These are phyloP conservation scores for Nitzschia putrida DNA, from an alignment of 108 stramenopile species.

Conservation along the genomic window DNA sequence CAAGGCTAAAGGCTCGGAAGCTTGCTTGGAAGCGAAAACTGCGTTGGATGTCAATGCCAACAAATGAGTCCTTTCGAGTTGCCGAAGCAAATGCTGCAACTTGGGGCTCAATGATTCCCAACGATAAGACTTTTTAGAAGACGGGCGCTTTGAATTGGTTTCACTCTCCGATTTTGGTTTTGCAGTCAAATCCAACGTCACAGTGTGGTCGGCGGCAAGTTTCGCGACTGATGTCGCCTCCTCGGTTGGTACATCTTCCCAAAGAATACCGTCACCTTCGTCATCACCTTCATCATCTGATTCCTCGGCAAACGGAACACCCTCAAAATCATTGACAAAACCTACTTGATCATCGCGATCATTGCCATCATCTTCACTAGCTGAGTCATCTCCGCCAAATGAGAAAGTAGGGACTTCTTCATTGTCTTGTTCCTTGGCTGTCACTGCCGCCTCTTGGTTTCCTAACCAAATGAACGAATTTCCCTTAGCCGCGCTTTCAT, in stretches of 20 bases:
- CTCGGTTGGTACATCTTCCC: conserved; percentile 27
- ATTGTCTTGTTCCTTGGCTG: background rate
- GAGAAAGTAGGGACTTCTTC: background rate
- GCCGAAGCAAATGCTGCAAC: conserved; percentile 40
- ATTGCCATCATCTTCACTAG: background rate
- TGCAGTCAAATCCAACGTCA: conserved; percentile 18
- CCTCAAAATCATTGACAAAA: conserved; percentile 17
- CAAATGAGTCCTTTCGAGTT: conserved; percentile 57
- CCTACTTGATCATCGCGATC: conserved; percentile 3
- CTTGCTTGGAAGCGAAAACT: conserved; percentile 32
- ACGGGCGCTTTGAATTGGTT: conserved; percentile 5
- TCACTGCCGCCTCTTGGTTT: background rate
- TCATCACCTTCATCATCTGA: conserved; percentile 30
- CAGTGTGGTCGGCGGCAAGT: background rate
- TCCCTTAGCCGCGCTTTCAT: too few species aligned
- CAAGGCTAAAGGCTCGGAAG: conserved; percentile 21
- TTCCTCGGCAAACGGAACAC: conserved; percentile 6
- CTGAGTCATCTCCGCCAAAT: conserved; percentile 8
- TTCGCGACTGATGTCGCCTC: background rate
- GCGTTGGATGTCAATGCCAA: conserved; percentile 41
- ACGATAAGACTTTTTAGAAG: conserved; percentile 31
- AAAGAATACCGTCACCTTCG: conserved; percentile 36
- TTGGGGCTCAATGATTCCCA: conserved; percentile 41
- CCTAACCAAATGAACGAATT: background rate
- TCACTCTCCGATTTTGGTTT: conserved; percentile 15